A percentile compares a stretch with the other conserved stretches of the same genome.
phyloP scores from a whole-genome alignment of 2,329 filamentous ascomycete species.

The Fusarium poae region DNA sequence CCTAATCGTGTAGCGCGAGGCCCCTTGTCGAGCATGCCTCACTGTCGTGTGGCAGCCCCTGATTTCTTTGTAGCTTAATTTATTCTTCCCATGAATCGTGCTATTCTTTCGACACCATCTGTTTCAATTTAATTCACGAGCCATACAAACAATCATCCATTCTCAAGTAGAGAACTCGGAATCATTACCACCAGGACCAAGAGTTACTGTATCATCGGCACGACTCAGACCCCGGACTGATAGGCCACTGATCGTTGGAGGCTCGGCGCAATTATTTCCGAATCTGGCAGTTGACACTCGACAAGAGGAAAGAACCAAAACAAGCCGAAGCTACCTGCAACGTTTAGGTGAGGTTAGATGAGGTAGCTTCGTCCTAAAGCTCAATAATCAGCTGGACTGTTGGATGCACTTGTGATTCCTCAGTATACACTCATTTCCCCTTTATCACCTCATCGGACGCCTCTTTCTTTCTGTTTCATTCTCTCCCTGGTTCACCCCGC shows the following conservation, averaged over 20 bases:
- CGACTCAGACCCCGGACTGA: neutral
- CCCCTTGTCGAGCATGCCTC: neutral
- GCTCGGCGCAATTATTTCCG: slow-evolving; percentile 35
- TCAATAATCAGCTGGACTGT: slow-evolving; percentile 8
- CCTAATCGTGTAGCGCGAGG: slow-evolving; percentile 9
- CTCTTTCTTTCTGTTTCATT: slow-evolving; percentile 1
- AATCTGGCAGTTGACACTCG: slow-evolving; percentile 28
- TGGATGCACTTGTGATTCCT: neutral
- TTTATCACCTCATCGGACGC: neutral
- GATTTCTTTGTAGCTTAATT: slow-evolving; percentile 4
- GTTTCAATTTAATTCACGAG: neutral
- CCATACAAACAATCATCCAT: neutral
- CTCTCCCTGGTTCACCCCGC: slow-evolving; percentile 31
- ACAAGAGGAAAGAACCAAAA: slow-evolving; percentile 23
- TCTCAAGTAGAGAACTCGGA: neutral
- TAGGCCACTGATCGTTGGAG: slow-evolving; percentile 11
- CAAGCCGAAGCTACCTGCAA: slow-evolving; percentile 15
- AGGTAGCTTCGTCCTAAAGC: slow-evolving; percentile 2
- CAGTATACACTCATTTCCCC: neutral
- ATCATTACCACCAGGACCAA: neutral
- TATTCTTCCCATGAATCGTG: slow-evolving; percentile 10
- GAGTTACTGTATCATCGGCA: neutral
- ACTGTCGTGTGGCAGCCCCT: slow-evolving; percentile 19
- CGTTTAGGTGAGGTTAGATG: neutral
- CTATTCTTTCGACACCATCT: neutral